Conservation (phyloP, 2,329 filamentous ascomycete genomes). For the Arthrobotrys sinensis region DNA sequence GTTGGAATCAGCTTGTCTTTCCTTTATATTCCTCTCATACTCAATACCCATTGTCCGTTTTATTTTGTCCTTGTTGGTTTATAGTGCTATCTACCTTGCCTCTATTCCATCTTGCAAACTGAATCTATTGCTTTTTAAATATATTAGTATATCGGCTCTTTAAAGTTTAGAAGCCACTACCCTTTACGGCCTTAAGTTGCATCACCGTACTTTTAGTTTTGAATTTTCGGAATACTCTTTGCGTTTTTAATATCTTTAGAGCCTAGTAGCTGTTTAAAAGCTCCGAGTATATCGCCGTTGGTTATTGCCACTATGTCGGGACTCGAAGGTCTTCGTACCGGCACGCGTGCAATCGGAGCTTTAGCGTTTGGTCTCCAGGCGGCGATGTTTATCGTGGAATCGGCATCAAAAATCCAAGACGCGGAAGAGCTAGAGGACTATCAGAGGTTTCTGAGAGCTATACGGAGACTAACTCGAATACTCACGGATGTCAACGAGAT, state of each 20-base stretch:
- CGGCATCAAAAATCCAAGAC: constrained; percentile 31
- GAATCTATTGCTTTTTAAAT: constrained; percentile 5
- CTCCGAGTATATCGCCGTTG: neutral
- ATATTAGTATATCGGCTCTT: constrained; percentile 5
- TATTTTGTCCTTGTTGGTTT: constrained; percentile 17
- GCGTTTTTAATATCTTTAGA: constrained; percentile 1
- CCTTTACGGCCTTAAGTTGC: neutral
- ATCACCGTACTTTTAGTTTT: neutral
- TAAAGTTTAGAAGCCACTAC: neutral
- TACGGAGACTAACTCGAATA: constrained; percentile 19
- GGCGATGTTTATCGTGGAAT: constrained; percentile 35
- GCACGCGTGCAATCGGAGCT: constrained; percentile 31
- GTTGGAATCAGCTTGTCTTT: neutral
- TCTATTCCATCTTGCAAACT: neutral
- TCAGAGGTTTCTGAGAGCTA: constrained; percentile 3
- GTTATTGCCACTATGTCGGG: constrained; percentile 21
- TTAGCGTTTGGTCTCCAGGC: constrained; percentile 30
- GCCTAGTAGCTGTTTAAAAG: neutral
- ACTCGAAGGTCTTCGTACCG: constrained; percentile 9
- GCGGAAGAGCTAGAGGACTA: constrained; percentile 25
- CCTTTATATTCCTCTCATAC: neutral
- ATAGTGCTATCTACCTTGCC: neutral
- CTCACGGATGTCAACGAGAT: constrained; percentile 26
- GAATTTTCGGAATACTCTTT: neutral
- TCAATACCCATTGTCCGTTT: neutral